Percentiles rank a stretch among this genome's conserved stretches.
These are phyloP conservation scores for Hyphopichia khmerensis DNA, from an alignment of 1,139 yeast species.

Conservation along the genomic window DNA sequence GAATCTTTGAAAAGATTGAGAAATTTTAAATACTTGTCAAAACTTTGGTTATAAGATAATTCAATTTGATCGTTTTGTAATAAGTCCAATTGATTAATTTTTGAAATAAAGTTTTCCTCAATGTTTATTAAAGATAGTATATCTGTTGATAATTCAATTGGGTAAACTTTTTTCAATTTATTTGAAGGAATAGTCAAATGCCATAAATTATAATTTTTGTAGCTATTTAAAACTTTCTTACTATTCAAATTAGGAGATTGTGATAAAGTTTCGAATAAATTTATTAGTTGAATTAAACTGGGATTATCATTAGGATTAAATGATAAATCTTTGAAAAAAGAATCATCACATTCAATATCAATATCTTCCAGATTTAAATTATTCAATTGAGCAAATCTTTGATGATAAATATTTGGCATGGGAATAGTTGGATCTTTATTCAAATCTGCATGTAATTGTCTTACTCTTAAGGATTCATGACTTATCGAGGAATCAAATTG, in stretches of 20 bases:
- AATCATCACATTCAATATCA: constrained; percentile 3
- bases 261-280: background rate
- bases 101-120: constrained; percentile 30
- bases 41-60: constrained; percentile 9
- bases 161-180: constrained; percentile 5
- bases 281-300: background rate
- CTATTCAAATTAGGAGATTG: background rate
- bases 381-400: background rate
- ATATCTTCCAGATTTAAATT: background rate
- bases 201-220: constrained; percentile 18
- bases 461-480: constrained; percentile 19
- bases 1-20: background rate
- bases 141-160: constrained; percentile 22
- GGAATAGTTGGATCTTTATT: constrained; percentile 5
- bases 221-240: constrained; percentile 5
- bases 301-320: constrained; percentile 7
- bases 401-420: constrained; percentile 13
- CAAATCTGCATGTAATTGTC: constrained; percentile 24
- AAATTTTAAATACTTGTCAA: constrained; percentile 18
- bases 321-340: constrained; percentile 4
- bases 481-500: constrained; percentile 8
- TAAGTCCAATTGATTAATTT: constrained; percentile 31
- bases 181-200: constrained; percentile 14
- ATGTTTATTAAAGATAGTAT: constrained; percentile 30
- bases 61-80: constrained; percentile 19